Base-by-base conservation (phyloP, 2,329 filamentous ascomycete genomes). In the Fusarium phyllophilum region DNA sequence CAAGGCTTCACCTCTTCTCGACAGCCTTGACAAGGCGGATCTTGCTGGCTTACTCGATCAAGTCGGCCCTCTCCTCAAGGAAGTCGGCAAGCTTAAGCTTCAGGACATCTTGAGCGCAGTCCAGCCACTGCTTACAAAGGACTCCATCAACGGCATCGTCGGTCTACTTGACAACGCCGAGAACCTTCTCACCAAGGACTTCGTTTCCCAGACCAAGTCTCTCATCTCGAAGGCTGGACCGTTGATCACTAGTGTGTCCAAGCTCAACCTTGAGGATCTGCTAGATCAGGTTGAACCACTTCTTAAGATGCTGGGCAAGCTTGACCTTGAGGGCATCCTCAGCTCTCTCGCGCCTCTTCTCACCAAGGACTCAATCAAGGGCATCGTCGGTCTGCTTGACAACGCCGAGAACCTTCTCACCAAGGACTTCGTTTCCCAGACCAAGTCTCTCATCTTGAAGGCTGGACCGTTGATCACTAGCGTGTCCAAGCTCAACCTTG, bases 201-300 rank as follows among this genome's bases (percentile, higher is more conserved):
- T 78, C 24, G 79, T 81, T 1, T 69, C 72, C 0, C 72, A 79
- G 24, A 77, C 76, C 6, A 76, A 79, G 60, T 66, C 62, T 8
- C 73, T 81, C 8, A 77, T 81, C 39, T 73, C 73, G 1, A 72
- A 73, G 36, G 79, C 80, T 65, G 66, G 58, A 58, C 83, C 83
- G 3, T 68, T 84, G 0, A 77, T 84, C 10, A 70, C 74, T 4
- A 79, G 76, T 6, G 70, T 84, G 4, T 77, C 77, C 51, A 79
- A 81, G 56, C 70, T 81, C 10, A 79, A 84, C 34, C 74, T 84
- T 0, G 68, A 78, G 52, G 77, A 77, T 5, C 64, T 84, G 1
- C 56, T 84, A 3, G 75, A 80, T 3, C 78, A 82, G 11, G 66
- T 83, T 9, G 74, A 75, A 15, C 83, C 84, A 18, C 71, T 85